Percentiles rank a stretch among this genome's conserved stretches.
phyloP scores from a whole-genome alignment of 352 stramenopile genomes.

The Elongisporangium undulatum region DNA sequence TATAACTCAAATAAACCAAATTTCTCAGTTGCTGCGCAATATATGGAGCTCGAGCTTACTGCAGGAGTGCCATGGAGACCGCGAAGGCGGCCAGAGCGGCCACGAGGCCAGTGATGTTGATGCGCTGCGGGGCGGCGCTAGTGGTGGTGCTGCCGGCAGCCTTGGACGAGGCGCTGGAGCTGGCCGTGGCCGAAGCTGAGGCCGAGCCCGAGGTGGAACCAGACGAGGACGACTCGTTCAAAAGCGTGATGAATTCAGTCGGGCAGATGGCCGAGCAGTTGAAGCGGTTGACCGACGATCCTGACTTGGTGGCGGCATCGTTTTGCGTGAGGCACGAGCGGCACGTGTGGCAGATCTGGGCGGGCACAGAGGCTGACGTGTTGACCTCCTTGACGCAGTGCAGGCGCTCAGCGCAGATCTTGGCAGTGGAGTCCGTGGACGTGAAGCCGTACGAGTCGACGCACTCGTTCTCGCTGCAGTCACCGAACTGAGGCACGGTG shows the following conservation, averaged over 20 bases:
- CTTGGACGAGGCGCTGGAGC: too few species aligned
- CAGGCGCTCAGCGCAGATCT: conserved; percentile 67
- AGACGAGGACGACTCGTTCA: too few species aligned
- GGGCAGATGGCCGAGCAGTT: conserved; percentile 75
- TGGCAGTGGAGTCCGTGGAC: conserved; percentile 28
- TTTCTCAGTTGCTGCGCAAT: too few species aligned
- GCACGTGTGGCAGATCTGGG: conserved; percentile 77
- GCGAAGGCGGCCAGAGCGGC: too few species aligned
- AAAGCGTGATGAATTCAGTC: too few species aligned
- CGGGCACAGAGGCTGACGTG: conserved; percentile 48
- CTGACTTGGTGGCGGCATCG: conserved; percentile 43
- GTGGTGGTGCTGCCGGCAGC: too few species aligned
- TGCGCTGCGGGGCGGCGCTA: too few species aligned
- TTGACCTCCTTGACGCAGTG: conserved; percentile 72
- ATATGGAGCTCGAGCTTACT: too few species aligned
- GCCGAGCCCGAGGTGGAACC: conserved; percentile 2
- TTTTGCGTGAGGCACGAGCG: conserved; percentile 79
- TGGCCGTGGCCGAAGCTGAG: conserved; percentile 13
- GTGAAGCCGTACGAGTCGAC: conserved; percentile 68
- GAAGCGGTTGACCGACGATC: conserved; percentile 57
- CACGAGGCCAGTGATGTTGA: too few species aligned
- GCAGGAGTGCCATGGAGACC: too few species aligned
- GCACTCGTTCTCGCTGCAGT: conserved; percentile 51
- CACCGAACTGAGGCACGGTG: conserved; percentile 52
- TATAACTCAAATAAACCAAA: too few species aligned